A percentile compares a stretch with the other conserved stretches of the same genome.
Conservation (phyloP, 164 flowering plant genomes). For the Echeveria elegans region DNA sequence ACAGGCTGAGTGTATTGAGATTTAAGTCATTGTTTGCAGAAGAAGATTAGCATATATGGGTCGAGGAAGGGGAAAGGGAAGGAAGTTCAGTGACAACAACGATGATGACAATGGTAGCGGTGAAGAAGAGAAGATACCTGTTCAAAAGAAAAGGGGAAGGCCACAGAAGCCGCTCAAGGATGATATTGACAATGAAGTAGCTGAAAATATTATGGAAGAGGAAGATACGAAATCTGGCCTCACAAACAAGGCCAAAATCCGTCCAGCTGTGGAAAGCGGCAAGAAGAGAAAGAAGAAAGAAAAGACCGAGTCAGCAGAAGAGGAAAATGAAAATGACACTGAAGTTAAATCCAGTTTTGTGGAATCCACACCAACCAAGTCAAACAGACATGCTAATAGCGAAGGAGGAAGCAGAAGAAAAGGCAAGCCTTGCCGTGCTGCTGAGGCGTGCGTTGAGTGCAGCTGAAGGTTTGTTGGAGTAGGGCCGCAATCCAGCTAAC, state of each 20-base stretch:
- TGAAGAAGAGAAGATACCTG: conserved; percentile 63
- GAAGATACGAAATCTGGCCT: conserved; percentile 22
- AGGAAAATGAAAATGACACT: conserved; percentile 48
- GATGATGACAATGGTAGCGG: conserved; percentile 65
- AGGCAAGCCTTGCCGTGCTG: conserved; percentile 77
- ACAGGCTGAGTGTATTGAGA: conserved; percentile 8
- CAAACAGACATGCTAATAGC: conserved; percentile 51
- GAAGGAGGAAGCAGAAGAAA: conserved; percentile 69
- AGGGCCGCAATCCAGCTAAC: background rate
- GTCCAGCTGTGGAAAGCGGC: conserved; percentile 30
- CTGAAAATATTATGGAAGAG: conserved; percentile 33
- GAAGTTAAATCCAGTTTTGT: conserved; percentile 30
- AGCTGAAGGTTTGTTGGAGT: conserved; percentile 34
- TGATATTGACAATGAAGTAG: conserved; percentile 48
- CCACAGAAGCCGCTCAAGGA: conserved; percentile 71
- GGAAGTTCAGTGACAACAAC: conserved; percentile 34
- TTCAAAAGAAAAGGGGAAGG: conserved; percentile 66
- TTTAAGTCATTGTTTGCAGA: conserved; percentile 12
- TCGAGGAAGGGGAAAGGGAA: conserved; percentile 79
- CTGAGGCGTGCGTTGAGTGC: conserved; percentile 78
- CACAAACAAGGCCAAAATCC: conserved; percentile 28
- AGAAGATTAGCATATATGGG: conserved; percentile 36
- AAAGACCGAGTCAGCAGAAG: conserved; percentile 33
- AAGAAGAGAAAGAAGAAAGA: conserved; percentile 61
- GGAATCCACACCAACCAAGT: conserved; percentile 27